These are phyloP conservation scores for Mycena amicta DNA, from an alignment of 768 basidiomycete genomes.

Conservation along the genomic window DNA sequence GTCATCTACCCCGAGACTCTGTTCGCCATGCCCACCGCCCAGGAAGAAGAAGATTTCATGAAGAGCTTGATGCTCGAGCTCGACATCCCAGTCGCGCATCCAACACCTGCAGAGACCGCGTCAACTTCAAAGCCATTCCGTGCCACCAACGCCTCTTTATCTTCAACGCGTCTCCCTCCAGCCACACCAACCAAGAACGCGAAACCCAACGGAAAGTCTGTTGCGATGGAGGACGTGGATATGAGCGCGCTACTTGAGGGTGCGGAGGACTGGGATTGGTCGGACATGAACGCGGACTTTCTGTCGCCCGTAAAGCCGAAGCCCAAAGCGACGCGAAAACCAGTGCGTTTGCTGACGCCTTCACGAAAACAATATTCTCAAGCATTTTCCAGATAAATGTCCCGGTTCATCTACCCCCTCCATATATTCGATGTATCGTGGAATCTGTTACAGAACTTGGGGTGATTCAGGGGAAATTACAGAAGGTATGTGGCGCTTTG, in stretches of 20 bases:
- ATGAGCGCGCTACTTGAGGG: constrained; percentile 58
- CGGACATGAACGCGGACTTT: constrained; percentile 52
- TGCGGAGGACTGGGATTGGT: constrained; percentile 72
- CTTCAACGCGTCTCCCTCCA: constrained; percentile 6
- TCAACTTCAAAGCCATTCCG: constrained; percentile 5
- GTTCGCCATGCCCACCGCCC: constrained; percentile 33
- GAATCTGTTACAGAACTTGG: constrained; percentile 42
- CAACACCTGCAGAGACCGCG: constrained; percentile 32
- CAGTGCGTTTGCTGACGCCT: background rate
- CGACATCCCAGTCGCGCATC: constrained; percentile 44
- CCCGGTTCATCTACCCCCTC: constrained; percentile 27
- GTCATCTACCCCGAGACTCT: constrained; percentile 28
- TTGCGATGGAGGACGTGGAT: constrained; percentile 41
- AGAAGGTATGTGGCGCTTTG: constrained; percentile 47
- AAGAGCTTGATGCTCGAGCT: constrained; percentile 52
- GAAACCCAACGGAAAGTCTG: constrained; percentile 2
- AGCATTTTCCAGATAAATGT: constrained; percentile 2
- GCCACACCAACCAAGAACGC: constrained; percentile 24
- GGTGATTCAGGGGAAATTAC: constrained; percentile 29
- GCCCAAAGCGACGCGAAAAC: constrained; percentile 21
- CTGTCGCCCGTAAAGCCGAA: constrained; percentile 53
- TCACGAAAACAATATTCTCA: constrained; percentile 14
- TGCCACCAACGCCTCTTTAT: constrained; percentile 11
- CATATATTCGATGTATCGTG: constrained; percentile 61
- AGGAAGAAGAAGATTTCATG: constrained; percentile 66